These are phyloP conservation scores for Suhomyces canberraensis DNA, from an alignment of 805 yeast genomes.

Conservation along the genomic window DNA sequence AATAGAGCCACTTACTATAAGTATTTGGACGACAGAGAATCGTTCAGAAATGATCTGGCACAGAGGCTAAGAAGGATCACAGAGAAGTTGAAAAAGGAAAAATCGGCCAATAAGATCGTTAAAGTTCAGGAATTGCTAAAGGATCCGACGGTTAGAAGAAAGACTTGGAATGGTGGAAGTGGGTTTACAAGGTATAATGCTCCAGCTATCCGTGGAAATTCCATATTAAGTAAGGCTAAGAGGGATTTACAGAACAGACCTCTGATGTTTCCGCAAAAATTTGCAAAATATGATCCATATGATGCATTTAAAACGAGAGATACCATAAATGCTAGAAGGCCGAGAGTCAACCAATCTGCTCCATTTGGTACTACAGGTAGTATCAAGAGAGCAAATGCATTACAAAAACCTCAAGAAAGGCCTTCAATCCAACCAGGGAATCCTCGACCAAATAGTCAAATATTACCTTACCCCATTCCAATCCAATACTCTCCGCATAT, in stretches of 20 bases:
- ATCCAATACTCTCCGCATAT: no score
- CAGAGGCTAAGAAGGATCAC: constrained; percentile 43
- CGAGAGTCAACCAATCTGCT: neutral
- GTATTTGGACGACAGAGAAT: constrained; percentile 41
- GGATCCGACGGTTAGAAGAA: constrained; percentile 27
- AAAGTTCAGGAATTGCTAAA: constrained; percentile 24
- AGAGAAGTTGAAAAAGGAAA: constrained; percentile 34
- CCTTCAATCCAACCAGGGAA: no score
- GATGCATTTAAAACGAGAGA: constrained; percentile 16
- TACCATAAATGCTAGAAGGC: constrained; percentile 1
- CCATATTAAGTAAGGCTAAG: constrained; percentile 35
- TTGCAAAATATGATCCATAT: constrained; percentile 21
- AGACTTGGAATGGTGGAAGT: constrained; percentile 8
- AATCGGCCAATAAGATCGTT: constrained; percentile 32
- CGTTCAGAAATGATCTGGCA: constrained; percentile 43
- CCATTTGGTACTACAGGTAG: neutral
- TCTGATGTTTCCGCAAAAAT: constrained; percentile 25
- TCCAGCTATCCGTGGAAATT: constrained; percentile 7
- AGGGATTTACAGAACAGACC: constrained; percentile 34
- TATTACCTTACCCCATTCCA: no score
- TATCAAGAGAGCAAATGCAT: no score
- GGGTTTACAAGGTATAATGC: constrained; percentile 5
- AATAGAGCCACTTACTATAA: constrained; percentile 36
- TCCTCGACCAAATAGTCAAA: no score
- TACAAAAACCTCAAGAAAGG: no score